A percentile compares a stretch with the other conserved stretches of the same genome.
Evolutionary conservation across 83 land plant genomes (phyloP).

Genomic region (Larix sibirica): DNA sequence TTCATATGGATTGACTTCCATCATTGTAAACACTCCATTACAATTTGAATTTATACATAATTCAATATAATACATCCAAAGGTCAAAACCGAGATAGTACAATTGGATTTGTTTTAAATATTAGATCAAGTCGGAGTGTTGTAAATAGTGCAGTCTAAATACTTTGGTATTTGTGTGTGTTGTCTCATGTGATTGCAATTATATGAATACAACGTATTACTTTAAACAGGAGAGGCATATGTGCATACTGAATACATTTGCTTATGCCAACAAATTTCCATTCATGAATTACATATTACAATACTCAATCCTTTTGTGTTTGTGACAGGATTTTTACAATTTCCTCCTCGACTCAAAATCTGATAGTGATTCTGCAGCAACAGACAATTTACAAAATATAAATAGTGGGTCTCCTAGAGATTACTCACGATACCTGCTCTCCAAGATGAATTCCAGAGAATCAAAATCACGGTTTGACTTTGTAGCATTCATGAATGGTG

Average conservation of each 20-base stretch:
- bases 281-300: neutral
- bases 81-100: too few relatives aligned
- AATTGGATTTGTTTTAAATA: too few relatives aligned
- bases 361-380: conserved; percentile 19
- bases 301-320: neutral
- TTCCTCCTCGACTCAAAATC: conserved; percentile 47
- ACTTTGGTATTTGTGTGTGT: too few relatives aligned
- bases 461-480: conserved; percentile 32
- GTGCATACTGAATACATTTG: neutral
- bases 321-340: conserved; percentile 82
- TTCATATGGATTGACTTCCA: too few relatives aligned
- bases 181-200: too few relatives aligned
- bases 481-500: conserved; percentile 67
- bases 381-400: conserved; percentile 1
- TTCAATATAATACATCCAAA: too few relatives aligned
- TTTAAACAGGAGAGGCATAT: neutral
- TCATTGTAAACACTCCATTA: too few relatives aligned
- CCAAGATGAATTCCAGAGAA: conserved; percentile 21
- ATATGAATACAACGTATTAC: too few relatives aligned
- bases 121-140: too few relatives aligned
- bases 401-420: conserved; percentile 8
- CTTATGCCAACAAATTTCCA: neutral
- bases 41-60: too few relatives aligned
- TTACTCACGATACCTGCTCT: conserved; percentile 36
- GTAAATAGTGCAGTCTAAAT: too few relatives aligned